These are phyloP conservation scores for Penicillium longicatenatum DNA, from an alignment of 495 filamentous ascomycete genomes.

Conservation along the genomic window DNA sequence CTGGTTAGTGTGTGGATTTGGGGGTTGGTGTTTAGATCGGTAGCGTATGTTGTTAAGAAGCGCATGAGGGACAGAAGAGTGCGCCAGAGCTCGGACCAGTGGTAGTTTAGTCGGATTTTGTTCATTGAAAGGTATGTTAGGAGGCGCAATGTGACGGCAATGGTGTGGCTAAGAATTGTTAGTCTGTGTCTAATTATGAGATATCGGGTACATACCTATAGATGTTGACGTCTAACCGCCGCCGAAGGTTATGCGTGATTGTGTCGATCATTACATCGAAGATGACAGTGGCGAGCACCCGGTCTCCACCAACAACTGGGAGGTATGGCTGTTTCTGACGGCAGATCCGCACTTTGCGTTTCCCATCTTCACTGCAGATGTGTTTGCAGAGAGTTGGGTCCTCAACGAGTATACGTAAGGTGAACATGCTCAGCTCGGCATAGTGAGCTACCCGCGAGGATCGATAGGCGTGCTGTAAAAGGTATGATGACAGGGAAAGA, in stretches of 20 bases:
- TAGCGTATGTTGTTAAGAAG: constrained; percentile 82
- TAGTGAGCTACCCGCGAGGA: constrained; percentile 77
- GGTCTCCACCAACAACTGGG: constrained; percentile 70
- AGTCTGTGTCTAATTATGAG: constrained; percentile 5
- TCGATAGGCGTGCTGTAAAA: constrained; percentile 89
- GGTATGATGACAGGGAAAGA: constrained; percentile 87
- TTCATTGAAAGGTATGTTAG: constrained; percentile 81
- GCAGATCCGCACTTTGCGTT: constrained; percentile 76
- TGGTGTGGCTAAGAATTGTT: constrained; percentile 37
- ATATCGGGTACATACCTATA: constrained; percentile 57
- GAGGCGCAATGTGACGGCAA: constrained; percentile 79
- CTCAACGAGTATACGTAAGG: constrained; percentile 84
- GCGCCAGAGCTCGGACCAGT: constrained; percentile 96
- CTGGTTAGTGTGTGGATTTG: constrained; percentile 56
- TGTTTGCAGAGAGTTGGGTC: constrained; percentile 82
- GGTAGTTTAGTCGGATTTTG: constrained; percentile 76
- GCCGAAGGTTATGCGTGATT: constrained; percentile 90
- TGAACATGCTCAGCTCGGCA: constrained; percentile 77
- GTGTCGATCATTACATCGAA: constrained; percentile 87
- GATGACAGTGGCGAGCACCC: constrained; percentile 70
- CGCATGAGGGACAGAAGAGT: constrained; percentile 85
- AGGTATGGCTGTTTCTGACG: constrained; percentile 87
- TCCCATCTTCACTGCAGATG: constrained; percentile 80
- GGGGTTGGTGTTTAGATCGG: constrained; percentile 66
- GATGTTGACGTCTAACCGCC: constrained; percentile 78